A percentile compares a stretch with the other conserved stretches of the same genome.
Evolutionary conservation across 164 flowering plant species (phyloP).

Genomic region (Macadamia integrifolia): DNA sequence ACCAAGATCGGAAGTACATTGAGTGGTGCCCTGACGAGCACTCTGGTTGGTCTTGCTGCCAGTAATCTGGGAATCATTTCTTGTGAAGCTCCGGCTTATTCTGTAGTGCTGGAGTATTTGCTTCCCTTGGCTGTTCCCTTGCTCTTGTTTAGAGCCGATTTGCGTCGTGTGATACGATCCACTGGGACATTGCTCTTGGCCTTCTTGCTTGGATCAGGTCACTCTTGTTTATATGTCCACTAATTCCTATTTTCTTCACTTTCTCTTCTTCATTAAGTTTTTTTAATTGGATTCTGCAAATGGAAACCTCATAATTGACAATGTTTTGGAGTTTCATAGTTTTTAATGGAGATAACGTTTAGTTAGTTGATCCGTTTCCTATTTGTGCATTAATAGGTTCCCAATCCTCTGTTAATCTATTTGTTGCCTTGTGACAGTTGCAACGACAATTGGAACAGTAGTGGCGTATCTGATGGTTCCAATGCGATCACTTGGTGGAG

Average conservation of each 20-base stretch:
- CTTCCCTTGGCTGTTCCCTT: slow-evolving; percentile 76
- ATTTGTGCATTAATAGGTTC: neutral
- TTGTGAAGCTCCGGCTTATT: slow-evolving; percentile 56
- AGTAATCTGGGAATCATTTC: slow-evolving; percentile 75
- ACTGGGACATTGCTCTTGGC: slow-evolving; percentile 75
- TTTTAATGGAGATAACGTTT: neutral
- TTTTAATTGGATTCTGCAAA: neutral
- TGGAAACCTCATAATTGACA: no score
- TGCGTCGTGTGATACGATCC: slow-evolving; percentile 67
- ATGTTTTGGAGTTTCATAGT: neutral
- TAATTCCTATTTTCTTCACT: neutral
- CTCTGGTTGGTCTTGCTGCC: slow-evolving; percentile 68
- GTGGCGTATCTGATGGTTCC: slow-evolving; percentile 75
- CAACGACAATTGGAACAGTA: slow-evolving; percentile 77
- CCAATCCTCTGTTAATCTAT: neutral
- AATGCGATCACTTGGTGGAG: slow-evolving; percentile 84
- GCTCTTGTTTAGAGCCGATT: slow-evolving; percentile 69
- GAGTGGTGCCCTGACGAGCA: slow-evolving; percentile 79
- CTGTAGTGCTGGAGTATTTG: slow-evolving; percentile 52
- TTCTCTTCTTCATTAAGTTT: neutral
- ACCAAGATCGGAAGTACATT: slow-evolving; percentile 64
- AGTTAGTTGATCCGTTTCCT: neutral
- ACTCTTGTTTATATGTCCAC: neutral
- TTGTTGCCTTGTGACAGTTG: slow-evolving; percentile 40
- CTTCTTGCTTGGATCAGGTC: slow-evolving; percentile 81